Conservation (phyloP, 2,329 filamentous ascomycete genomes). For the Fusarium fracticaudum region DNA sequence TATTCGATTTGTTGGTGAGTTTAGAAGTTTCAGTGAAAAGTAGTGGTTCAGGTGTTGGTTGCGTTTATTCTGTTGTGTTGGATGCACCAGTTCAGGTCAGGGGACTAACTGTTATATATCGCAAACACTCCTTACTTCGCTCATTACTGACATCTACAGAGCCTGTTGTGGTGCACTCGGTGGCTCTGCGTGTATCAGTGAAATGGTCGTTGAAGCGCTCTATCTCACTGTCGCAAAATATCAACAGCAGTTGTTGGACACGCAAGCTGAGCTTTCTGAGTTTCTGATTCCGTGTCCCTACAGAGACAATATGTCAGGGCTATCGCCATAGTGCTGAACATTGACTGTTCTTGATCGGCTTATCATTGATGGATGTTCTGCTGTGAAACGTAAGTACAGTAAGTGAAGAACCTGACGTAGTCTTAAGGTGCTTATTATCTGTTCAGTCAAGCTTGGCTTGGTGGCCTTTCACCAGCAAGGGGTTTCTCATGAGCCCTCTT, state of each 20-base stretch:
- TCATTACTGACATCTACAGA: background rate
- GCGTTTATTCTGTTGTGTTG: background rate
- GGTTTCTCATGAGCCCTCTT: background rate
- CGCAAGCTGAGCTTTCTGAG: background rate
- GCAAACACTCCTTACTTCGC: background rate
- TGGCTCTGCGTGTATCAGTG: too few relatives aligned
- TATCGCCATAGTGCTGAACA: background rate
- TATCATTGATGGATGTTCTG: rapidly evolving
- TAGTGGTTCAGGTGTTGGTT: rapidly evolving
- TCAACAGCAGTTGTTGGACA: background rate
- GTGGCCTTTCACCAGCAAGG: background rate
- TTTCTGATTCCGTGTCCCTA: background rate
- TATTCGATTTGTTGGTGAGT: rapidly evolving
- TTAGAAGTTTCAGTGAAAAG: background rate
- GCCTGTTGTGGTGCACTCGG: background rate
- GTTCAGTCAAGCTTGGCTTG: too few relatives aligned
- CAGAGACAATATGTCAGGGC: background rate
- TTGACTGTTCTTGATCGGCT: background rate
- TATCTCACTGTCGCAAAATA: background rate
- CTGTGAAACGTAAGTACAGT: background rate
- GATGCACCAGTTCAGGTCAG: background rate
- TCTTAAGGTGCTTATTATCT: too few relatives aligned
- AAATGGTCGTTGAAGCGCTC: too few relatives aligned
- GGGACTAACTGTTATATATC: background rate
- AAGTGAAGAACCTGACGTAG: background rate